These are phyloP conservation scores for Amniculicola lignicola DNA, from an alignment of 495 filamentous ascomycete species.

Conservation along the genomic window DNA sequence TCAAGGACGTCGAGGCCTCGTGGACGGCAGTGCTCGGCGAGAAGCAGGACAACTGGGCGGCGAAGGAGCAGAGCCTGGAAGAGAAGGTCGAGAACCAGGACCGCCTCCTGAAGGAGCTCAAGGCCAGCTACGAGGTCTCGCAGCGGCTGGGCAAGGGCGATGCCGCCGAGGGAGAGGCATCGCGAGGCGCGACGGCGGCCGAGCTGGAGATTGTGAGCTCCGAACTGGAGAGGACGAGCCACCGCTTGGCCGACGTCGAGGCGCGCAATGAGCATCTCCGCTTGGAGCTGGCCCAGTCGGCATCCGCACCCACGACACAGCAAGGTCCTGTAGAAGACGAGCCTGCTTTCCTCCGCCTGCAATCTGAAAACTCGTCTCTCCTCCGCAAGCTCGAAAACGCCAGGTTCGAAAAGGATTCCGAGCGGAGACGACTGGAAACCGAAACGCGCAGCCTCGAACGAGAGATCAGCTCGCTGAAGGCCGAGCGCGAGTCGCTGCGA, in stretches of 20 bases:
- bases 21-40: constrained; percentile 92
- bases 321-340: constrained; percentile 67
- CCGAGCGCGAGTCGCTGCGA: constrained; percentile 68
- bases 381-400: constrained; percentile 81
- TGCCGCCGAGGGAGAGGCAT: constrained; percentile 51
- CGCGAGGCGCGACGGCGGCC: constrained; percentile 66
- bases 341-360: constrained; percentile 75
- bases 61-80: constrained; percentile 86
- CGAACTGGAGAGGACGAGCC: constrained; percentile 84
- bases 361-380: constrained; percentile 88
- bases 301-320: constrained; percentile 61
- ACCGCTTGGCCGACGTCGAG: constrained; percentile 85
- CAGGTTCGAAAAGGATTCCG: constrained; percentile 74
- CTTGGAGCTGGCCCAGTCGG: constrained; percentile 82
- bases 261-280: constrained; percentile 91
- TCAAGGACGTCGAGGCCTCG: constrained; percentile 83
- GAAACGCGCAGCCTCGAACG: constrained; percentile 72
- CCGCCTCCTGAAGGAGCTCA: constrained; percentile 84
- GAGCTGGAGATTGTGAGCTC: constrained; percentile 90
- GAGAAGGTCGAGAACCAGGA: constrained; percentile 96
- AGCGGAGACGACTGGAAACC: constrained; percentile 67
- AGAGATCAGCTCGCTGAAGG: constrained; percentile 61
- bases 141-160: constrained; percentile 77
- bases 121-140: constrained; percentile 95
- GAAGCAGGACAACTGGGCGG: constrained; percentile 93